Evolutionary conservation across 768 basidiomycete species (phyloP), one percentile per base, ranked within the genome.

Genomic region (Phylloporus sp.): DNA sequence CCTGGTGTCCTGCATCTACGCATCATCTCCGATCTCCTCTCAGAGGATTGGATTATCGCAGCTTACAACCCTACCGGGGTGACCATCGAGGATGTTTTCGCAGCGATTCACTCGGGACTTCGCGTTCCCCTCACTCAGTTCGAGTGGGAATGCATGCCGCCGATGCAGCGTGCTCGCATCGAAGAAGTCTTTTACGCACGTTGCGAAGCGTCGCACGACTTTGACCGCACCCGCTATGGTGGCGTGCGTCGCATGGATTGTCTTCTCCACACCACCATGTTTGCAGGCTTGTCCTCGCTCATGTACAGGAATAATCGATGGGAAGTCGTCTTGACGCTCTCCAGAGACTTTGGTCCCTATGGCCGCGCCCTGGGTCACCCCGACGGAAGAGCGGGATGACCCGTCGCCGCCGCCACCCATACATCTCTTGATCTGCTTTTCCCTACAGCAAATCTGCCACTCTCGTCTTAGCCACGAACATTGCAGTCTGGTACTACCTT

Each of bases 231-330:
- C 18, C 70, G 69, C 20, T 56, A 60, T 11, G 59, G 62, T 5
- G 80, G 80, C 6, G 63, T 80, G 2, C 59, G 72, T 53, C 68
- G 78, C 24, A 63, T 72, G 22, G 81, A 82, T 46, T 77, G 69
- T 54, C 50, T 82, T 22, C 66, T 77, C 29, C 62, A 65, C 40
- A 76, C 76, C 40, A 74, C 71, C 13, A 44, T 67, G 39, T 82
- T 81, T 46, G 77, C 70, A 7, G 80, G 80, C n/a, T 60, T 82
- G 42, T 70, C 76, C 9, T 55, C 69, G 15, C 70, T 69, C 26
- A 53, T 64, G 23, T 65, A 67, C 22, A 57, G 57, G 33, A 68
- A 71, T 5, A 59, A 61, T 37, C 67, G 69, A 6, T 76, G 72
- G 60, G 71, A 60, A 4, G 59, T 56, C 23, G 64, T 81, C 35